These are phyloP conservation scores for Symbiodinium pilosum DNA, from an alignment of 73 alveolate species.

Conservation along the genomic window DNA sequence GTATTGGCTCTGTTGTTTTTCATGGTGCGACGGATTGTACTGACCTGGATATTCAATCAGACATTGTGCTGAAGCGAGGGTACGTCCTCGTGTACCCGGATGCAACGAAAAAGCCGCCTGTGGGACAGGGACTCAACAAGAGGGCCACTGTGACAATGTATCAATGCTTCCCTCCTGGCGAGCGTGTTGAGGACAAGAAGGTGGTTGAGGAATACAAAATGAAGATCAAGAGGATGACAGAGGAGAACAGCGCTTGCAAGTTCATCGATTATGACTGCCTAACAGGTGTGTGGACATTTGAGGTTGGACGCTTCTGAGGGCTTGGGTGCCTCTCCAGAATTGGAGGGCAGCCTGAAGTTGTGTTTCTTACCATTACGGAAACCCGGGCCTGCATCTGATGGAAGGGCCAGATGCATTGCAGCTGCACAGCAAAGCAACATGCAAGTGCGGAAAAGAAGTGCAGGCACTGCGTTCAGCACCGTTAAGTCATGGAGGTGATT, in stretches of 20 bases:
- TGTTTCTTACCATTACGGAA: too few species aligned
- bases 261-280: slow-evolving; percentile 62
- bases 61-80: slow-evolving; percentile 24
- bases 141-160: slow-evolving; percentile 76
- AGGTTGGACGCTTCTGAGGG: slow-evolving; percentile 44
- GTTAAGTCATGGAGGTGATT: too few species aligned
- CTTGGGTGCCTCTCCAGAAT: too few species aligned
- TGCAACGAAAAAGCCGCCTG: not conserved
- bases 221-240: slow-evolving; percentile 57
- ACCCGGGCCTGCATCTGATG: too few species aligned
- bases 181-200: not conserved
- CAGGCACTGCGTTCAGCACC: too few species aligned
- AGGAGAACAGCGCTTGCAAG: slow-evolving; percentile 63
- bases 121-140: slow-evolving; percentile 39
- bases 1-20: slow-evolving; percentile 41
- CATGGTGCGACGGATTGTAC: slow-evolving; percentile 49
- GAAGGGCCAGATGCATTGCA: too few species aligned
- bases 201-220: slow-evolving; percentile 33
- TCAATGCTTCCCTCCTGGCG: slow-evolving; percentile 73
- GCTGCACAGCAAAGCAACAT: too few species aligned
- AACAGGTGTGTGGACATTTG: slow-evolving; percentile 50
- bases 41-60: slow-evolving; percentile 17
- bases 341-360: too few species aligned
- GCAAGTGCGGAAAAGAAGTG: too few species aligned
- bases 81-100: slow-evolving; percentile 63